These are phyloP conservation scores for Penicillium polonicum DNA, from an alignment of 2,329 filamentous ascomycete species.

Conservation along the genomic window DNA sequence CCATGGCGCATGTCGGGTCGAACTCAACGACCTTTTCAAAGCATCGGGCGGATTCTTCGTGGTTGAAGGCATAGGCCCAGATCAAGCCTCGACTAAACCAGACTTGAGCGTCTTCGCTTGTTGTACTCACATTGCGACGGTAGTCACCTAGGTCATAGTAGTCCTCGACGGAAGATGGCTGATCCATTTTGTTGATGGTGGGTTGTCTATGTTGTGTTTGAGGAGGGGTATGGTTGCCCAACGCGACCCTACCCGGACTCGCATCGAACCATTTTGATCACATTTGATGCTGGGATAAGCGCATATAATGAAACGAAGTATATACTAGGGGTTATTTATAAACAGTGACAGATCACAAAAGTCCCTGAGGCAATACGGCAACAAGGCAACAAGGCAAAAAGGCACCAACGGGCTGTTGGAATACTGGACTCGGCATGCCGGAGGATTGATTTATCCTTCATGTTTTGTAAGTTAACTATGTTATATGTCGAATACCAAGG, in stretches of 20 bases:
- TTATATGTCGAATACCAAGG: too few relatives aligned
- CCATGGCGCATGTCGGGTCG: slow-evolving; percentile 38
- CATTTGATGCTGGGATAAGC: not conserved
- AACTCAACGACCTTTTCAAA: slow-evolving; percentile 33
- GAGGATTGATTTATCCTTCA: too few relatives aligned
- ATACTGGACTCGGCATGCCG: too few relatives aligned
- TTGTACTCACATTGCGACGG: slow-evolving; percentile 37
- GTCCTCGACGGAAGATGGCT: slow-evolving; percentile 7
- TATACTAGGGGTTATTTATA: not conserved
- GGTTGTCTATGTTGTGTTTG: slow-evolving; percentile 1
- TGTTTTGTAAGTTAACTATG: too few relatives aligned
- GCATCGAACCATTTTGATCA: not conserved
- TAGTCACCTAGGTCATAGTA: slow-evolving; percentile 38
- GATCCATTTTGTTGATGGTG: slow-evolving; percentile 5
- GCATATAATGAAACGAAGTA: not conserved
- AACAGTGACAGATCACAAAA: not conserved
- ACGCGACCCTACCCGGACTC: not conserved
- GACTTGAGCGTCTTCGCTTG: slow-evolving; percentile 30
- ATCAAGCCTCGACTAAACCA: slow-evolving; percentile 43
- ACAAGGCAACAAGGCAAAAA: accelerated
- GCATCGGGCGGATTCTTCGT: slow-evolving; percentile 37
- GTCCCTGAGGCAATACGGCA: not conserved
- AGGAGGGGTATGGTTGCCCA: slow-evolving; percentile 5
- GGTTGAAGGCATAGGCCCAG: slow-evolving; percentile 44
- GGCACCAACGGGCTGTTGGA: not conserved